Percentiles rank a stretch among this genome's conserved stretches.
These are phyloP conservation scores for Thalassiosira profunda DNA, from an alignment of 108 stramenopile genomes.

Conservation along the genomic window DNA sequence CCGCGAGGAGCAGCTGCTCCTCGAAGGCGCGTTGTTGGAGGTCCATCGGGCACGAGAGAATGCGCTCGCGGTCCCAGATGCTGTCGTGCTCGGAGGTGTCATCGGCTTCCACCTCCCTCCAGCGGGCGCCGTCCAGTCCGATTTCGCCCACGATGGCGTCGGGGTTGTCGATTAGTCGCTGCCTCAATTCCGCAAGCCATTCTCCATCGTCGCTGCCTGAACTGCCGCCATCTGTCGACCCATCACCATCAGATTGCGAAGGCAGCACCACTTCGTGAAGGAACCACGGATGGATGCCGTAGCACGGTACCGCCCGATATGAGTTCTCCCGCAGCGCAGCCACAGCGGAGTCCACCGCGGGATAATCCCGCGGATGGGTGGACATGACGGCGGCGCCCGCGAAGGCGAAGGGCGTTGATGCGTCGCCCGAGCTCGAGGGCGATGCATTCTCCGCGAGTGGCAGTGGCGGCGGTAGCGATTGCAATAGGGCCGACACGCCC, in stretches of 20 bases:
- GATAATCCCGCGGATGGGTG: slow-evolving; percentile 87
- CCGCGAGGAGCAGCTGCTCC: slow-evolving; percentile 69
- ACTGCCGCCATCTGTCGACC: slow-evolving; percentile 1
- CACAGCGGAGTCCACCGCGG: slow-evolving; percentile 28
- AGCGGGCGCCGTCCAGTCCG: slow-evolving; percentile 77
- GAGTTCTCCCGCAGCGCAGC: background rate
- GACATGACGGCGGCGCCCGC: slow-evolving; percentile 86
- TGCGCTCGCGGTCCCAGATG: slow-evolving; percentile 63
- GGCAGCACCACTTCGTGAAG: slow-evolving; percentile 66
- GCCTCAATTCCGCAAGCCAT: slow-evolving; percentile 61
- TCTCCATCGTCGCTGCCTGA: slow-evolving; percentile 17
- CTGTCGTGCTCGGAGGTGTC: background rate
- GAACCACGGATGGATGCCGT: slow-evolving; percentile 92
- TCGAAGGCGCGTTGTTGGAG: slow-evolving; percentile 68
- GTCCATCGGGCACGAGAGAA: slow-evolving; percentile 61
- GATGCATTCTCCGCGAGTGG: background rate
- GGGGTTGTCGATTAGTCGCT: slow-evolving; percentile 45
- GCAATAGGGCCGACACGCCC: slow-evolving; percentile 25
- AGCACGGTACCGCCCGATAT: slow-evolving; percentile 64
- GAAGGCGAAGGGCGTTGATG: slow-evolving; percentile 25
- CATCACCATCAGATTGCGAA: slow-evolving; percentile 32
- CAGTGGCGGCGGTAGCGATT: slow-evolving; percentile 2
- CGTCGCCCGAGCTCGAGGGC: background rate
- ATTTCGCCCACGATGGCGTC: slow-evolving; percentile 84
- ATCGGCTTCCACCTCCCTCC: slow-evolving; percentile 30